Evolutionary conservation across 2,329 filamentous ascomycete genomes (phyloP), one percentile per base, ranked within the genome.

Genomic region (Elsinoe batatas): DNA sequence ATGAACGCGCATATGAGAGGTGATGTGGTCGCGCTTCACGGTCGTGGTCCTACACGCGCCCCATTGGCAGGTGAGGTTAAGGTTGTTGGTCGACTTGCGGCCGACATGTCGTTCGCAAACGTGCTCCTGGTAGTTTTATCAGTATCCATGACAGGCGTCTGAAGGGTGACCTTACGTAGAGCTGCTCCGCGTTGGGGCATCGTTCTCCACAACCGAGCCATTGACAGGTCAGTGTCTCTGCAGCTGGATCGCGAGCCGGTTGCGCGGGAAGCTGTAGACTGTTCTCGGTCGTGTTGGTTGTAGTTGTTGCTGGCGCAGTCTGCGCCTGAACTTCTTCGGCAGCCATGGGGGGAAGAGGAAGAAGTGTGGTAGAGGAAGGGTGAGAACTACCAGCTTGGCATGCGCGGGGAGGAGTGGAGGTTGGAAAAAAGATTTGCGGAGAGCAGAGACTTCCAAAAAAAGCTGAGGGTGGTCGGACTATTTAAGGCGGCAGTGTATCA

Each of bases 1-100:
- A 71, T 98, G 93, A 54, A 97, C 93, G 61, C 93, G 88, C 65
- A 98, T 96, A 73, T 98, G 93, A 51, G 93, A 97, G 51, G 93
- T 98, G 73, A 98, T 98, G 75, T 98, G 93, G 67, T 97, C 93
- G 66, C 93, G 89, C 80, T 98, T 97, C 70, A 97, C 91, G 1
- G 91, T 97, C 47, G 91, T 96, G 18, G 91, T 97, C 61, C 90
- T 84, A 76, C 93, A 98, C 61, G 85, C 87, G 64, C 91, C 93
- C 93, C 93, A 98, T 70, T 94, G 88, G 74, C 93, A 98, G 55
- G 90, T 96, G 69, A 98, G 74, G 72, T 93, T 97, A 67, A 98
- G 79, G 74, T 98, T 98, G 77, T 97, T 97, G 68, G 93, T 98
- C 76, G 88, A 95, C 79, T 98, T 98, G 73, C 93, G 89, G 62